phyloP scores from a whole-genome alignment of 2,329 filamentous ascomycete genomes.

The Dendryphion nanum region DNA sequence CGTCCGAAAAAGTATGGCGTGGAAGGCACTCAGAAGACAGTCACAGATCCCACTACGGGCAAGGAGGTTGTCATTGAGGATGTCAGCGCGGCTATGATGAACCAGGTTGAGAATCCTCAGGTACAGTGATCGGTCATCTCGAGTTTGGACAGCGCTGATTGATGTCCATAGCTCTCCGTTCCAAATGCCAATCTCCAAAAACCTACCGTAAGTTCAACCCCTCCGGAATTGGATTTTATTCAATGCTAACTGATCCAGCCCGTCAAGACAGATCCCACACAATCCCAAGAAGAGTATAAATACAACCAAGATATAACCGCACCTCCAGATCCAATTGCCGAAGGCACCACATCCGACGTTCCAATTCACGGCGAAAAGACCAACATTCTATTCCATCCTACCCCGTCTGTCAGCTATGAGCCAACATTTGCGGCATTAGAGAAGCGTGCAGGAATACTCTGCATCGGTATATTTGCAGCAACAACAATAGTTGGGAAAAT shows the following conservation, averaged over 20 bases:
- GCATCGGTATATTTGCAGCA: constrained; percentile 66
- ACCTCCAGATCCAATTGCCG: constrained; percentile 80
- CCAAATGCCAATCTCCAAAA: constrained; percentile 87
- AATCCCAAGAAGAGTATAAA: constrained; percentile 78
- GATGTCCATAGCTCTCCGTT: constrained; percentile 73
- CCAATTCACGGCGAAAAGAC: constrained; percentile 97
- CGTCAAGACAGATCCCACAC: constrained; percentile 67
- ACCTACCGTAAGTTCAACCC: constrained; percentile 52
- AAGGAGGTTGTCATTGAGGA: constrained; percentile 84
- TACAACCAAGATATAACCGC: constrained; percentile 84
- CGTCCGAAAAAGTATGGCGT: constrained; percentile 46
- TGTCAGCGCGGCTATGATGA: constrained; percentile 67
- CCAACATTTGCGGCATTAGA: constrained; percentile 81
- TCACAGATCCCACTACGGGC: constrained; percentile 87
- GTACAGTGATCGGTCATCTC: no score
- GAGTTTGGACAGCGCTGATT: no score
- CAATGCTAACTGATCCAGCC: constrained; percentile 43
- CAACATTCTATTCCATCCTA: constrained; percentile 93
- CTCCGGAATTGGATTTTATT: background rate
- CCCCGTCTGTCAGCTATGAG: constrained; percentile 83
- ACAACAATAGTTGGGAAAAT: constrained; percentile 76
- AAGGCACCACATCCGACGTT: constrained; percentile 85
- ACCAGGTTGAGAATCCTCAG: constrained; percentile 68
- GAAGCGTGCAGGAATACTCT: constrained; percentile 68
- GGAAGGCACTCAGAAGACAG: constrained; percentile 53